These are phyloP conservation scores for Tremellales sp. DNA, from an alignment of 1,284 basidiomycete species.

Conservation along the genomic window DNA sequence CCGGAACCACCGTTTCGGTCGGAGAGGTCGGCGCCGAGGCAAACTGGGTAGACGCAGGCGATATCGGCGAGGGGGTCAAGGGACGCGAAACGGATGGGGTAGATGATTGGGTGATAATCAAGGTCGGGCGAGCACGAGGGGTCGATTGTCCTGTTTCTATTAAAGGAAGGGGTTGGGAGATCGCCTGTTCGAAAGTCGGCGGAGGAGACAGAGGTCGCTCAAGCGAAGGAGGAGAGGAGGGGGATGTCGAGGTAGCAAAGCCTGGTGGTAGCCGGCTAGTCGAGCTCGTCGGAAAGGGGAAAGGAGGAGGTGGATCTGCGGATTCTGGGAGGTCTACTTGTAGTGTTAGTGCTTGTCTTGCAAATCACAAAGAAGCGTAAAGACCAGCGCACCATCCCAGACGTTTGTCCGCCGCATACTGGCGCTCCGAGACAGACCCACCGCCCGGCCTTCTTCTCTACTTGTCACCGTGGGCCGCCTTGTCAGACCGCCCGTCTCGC, in stretches of 20 bases:
- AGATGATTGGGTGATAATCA: constrained; percentile 3
- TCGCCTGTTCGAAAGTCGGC: constrained; percentile 35
- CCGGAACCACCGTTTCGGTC: constrained; percentile 7
- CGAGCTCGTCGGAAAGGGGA: constrained; percentile 36
- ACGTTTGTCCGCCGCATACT: constrained; percentile 44
- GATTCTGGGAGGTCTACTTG: constrained; percentile 34
- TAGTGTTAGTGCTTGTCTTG: constrained; percentile 1
- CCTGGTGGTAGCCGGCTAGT: constrained; percentile 28
- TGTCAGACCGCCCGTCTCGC: constrained; percentile 11
- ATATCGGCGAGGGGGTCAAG: constrained; percentile 1
- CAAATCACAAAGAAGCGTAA: not conserved
- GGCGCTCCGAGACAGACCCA: constrained; percentile 39
- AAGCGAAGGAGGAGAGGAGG: not conserved
- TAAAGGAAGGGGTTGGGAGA: constrained; percentile 1
- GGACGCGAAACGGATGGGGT: not conserved
- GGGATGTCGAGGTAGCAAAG: constrained; percentile 12
- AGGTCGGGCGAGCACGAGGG: not conserved
- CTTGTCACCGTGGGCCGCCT: constrained; percentile 30
- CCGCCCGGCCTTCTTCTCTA: constrained; percentile 37
- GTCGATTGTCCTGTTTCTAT: not conserved
- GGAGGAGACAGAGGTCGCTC: constrained; percentile 34
- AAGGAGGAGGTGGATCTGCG: constrained; percentile 40
- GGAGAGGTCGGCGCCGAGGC: constrained; percentile 30
- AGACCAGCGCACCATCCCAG: constrained; percentile 44
- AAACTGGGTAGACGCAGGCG: constrained; percentile 25